A percentile compares a stretch with the other conserved stretches of the same genome.
Conservation (phyloP, 2,329 filamentous ascomycete genomes). For the Diaporthe citri region DNA sequence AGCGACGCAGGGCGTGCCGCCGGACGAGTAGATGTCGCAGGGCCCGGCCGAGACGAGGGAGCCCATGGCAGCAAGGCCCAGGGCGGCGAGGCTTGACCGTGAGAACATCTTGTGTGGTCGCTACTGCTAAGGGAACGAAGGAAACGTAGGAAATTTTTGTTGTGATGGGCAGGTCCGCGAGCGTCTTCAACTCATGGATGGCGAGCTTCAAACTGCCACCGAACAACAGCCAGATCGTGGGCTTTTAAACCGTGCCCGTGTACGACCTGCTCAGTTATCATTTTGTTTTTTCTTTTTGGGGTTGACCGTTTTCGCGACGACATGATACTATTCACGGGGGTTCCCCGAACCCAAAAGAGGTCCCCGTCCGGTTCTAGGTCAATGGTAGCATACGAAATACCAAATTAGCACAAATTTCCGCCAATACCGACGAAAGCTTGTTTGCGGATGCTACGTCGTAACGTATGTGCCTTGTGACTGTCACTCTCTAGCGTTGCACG, state of each 20-base stretch:
- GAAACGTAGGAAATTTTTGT: too few species aligned
- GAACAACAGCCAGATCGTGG: background rate
- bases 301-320: slow-evolving; percentile 8
- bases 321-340: slow-evolving; percentile 3
- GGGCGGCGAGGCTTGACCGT: slow-evolving; percentile 43
- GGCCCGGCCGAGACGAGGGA: slow-evolving; percentile 65
- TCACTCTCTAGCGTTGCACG: slow-evolving; percentile 16
- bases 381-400: slow-evolving; percentile 11
- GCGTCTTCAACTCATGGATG: background rate
- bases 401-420: slow-evolving; percentile 28
- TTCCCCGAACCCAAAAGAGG: background rate
- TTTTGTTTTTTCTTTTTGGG: background rate
- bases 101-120: slow-evolving; percentile 36
- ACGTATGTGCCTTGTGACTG: slow-evolving; percentile 6
- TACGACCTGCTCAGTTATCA: background rate
- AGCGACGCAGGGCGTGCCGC: slow-evolving; percentile 72
- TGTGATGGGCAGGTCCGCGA: background rate
- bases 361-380: background rate
- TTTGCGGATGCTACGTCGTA: slow-evolving; percentile 19
- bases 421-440: slow-evolving; percentile 32
- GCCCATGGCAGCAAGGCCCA: slow-evolving; percentile 52
- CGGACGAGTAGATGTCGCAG: slow-evolving; percentile 72
- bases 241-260: background rate
- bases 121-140: slow-evolving; percentile 1
- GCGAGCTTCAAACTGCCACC: background rate